Conservation (phyloP, 2,329 filamentous ascomycete species). For the Fusarium newnesense region DNA sequence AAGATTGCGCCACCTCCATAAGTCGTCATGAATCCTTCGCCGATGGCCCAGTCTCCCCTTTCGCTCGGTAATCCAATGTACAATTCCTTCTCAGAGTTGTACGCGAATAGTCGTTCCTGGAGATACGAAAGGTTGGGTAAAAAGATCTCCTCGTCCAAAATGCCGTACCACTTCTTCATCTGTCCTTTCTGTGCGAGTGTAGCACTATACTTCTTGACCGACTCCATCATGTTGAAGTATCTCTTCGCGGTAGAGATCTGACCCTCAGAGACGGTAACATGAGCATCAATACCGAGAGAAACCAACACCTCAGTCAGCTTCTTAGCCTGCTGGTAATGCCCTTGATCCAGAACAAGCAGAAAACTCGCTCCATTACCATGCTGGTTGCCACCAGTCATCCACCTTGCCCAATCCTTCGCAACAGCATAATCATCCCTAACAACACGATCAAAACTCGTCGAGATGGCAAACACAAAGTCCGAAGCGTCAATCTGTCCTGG, state of each 20-base stretch:
- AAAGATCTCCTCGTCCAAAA: conserved; percentile 60
- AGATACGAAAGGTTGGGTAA: conserved; percentile 56
- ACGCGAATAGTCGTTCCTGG: conserved; percentile 50
- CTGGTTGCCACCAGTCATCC: conserved; percentile 56
- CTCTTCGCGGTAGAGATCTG: conserved; percentile 47
- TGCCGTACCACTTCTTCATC: conserved; percentile 54
- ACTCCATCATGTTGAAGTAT: conserved; percentile 53
- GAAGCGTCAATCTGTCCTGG: conserved; percentile 53
- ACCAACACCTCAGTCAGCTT: conserved; percentile 47
- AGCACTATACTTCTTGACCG: conserved; percentile 48
- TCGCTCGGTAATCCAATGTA: conserved; percentile 59
- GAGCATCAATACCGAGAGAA: conserved; percentile 53
- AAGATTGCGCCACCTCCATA: conserved; percentile 59
- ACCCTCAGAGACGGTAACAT: conserved; percentile 48
- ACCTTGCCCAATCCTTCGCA: conserved; percentile 56
- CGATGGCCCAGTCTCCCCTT: conserved; percentile 54
- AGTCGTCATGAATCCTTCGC: conserved; percentile 52
- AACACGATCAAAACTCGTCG: conserved; percentile 56
- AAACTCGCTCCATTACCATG: conserved; percentile 56
- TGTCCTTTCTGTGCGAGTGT: conserved; percentile 50
- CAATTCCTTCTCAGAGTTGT: conserved; percentile 47
- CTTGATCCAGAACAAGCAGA: conserved; percentile 55
- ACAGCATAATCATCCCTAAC: conserved; percentile 52
- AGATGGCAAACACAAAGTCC: conserved; percentile 55
- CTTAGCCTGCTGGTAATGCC: conserved; percentile 47